Evolutionary conservation across 768 basidiomycete genomes (phyloP), one percentile per base, ranked within the genome.

Genomic region (Lentinula guzmanii): DNA sequence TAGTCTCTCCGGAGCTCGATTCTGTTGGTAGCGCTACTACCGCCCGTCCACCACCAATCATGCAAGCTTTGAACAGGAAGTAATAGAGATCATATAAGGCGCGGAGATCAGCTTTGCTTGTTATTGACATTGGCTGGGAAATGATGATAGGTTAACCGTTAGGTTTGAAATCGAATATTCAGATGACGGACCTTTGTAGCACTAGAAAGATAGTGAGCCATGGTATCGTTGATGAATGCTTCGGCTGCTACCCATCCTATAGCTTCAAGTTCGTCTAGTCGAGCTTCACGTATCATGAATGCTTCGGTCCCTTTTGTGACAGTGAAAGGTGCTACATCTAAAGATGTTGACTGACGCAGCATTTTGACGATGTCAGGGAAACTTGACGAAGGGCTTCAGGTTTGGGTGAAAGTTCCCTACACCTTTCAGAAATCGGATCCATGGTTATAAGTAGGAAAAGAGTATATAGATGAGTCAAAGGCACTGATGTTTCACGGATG

Each of bases 201-300:
- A 18, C 53, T 34, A 24, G 53, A 54, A 8, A 39, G 21, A 43
- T 58, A 43, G 28, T 58, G 42, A 13, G 56, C 56, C 42, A 54
- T 54, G 3, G 53, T 31, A 16, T 58, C 42, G 42, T 45, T 13
- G 28, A 58, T 46, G n/a, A 58, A 58, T 39, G 56, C 56, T 16
- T 46, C 56, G 0, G 42, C 56, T 24, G 56, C 56, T 58, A 10
- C 31, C 41, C 45, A 58, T 18, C 56, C 56, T 58, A 58, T 46
- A 16, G 5, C 10, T 1, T 33, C 18, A 10, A 58, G 56, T 6
- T 58, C 56, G 13, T 58, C 56, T 5, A 11, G 45, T 3, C 24
- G 56, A 16, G 56, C 56, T 45, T 58, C 56, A 6, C 56, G 37
- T 11, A 58, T 35, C 8, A 31, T 43, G 56, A 58, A 58, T 5